These are phyloP conservation scores for Daldinia childiae DNA, from an alignment of 495 filamentous ascomycete species.

Conservation along the genomic window DNA sequence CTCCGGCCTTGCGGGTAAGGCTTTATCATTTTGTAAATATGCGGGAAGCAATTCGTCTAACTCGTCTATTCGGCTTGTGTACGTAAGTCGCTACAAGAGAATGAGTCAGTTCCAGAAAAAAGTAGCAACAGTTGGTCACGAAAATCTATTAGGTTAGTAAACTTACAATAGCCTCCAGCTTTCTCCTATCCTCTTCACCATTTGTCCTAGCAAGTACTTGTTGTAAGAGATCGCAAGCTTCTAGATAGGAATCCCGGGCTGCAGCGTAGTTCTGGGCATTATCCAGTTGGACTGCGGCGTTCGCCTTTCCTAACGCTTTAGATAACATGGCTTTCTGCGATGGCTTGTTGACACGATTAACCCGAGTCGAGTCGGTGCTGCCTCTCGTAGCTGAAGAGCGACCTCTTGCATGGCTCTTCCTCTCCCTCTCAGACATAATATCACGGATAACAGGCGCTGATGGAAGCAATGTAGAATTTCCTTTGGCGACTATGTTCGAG, in stretches of 20 bases:
- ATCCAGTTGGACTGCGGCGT: conserved; percentile 92
- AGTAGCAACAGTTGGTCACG: background rate
- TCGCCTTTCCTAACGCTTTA: conserved; percentile 91
- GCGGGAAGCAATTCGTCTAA: conserved; percentile 73
- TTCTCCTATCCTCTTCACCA: conserved; percentile 83
- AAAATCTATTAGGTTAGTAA: background rate
- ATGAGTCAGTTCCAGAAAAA: conserved; percentile 12
- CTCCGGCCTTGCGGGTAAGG: conserved; percentile 79
- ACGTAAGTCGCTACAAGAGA: conserved; percentile 76
- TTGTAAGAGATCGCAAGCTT: conserved; percentile 87
- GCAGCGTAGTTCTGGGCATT: conserved; percentile 95
- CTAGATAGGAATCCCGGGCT: conserved; percentile 89
- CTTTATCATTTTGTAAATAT: conserved; percentile 69
- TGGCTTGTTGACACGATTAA: conserved; percentile 51
- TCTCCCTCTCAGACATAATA: conserved; percentile 43
- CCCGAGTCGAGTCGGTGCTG: conserved; percentile 51
- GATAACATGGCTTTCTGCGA: conserved; percentile 97
- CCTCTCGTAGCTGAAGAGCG: conserved; percentile 57
- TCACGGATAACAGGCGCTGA: conserved; percentile 39
- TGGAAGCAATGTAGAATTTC: conserved; percentile 35
- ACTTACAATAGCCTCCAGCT: conserved; percentile 93
- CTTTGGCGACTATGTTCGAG: conserved; percentile 21
- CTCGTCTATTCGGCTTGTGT: conserved; percentile 86
- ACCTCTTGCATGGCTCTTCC: conserved; percentile 58
- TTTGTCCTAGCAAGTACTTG: conserved; percentile 86